Percentiles rank a stretch among this genome's conserved stretches.
Conservation (phyloP, 768 basidiomycete species). For the Naematelia aurantialba region DNA sequence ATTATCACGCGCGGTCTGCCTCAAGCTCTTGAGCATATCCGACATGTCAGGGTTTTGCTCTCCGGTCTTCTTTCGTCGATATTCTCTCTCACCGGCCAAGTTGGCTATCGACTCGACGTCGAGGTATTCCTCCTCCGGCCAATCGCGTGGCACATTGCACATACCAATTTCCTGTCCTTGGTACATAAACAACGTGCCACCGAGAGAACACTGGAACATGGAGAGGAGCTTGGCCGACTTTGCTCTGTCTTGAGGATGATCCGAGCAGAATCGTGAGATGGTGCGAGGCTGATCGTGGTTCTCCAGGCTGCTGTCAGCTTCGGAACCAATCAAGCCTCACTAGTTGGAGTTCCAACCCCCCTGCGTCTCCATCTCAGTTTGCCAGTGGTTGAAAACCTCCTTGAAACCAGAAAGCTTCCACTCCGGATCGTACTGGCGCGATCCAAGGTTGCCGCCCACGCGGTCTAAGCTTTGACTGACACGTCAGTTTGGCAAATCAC, state of each 20-base stretch:
- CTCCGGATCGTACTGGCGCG: constrained; percentile 5
- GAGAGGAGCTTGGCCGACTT: constrained; percentile 65
- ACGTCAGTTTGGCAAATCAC: neutral
- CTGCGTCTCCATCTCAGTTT: constrained; percentile 58
- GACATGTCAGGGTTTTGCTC: constrained; percentile 59
- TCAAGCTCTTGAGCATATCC: constrained; percentile 60
- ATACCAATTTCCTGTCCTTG: constrained; percentile 70
- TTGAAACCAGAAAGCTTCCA: constrained; percentile 61
- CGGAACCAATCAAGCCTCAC: neutral
- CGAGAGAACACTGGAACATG: constrained; percentile 60
- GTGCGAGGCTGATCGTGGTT: constrained; percentile 51
- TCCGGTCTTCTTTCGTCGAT: constrained; percentile 17
- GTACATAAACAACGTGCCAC: constrained; percentile 68
- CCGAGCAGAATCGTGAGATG: constrained; percentile 66
- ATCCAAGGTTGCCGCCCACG: constrained; percentile 8
- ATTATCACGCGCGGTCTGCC: constrained; percentile 68
- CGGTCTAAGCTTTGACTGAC: constrained; percentile 33
- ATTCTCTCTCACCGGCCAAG: constrained; percentile 18
- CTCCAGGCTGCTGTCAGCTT: constrained; percentile 22
- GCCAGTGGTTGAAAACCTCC: constrained; percentile 56
- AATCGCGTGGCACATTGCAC: constrained; percentile 53
- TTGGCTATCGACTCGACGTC: constrained; percentile 55
- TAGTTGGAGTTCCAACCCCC: constrained; percentile 64
- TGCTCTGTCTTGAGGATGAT: constrained; percentile 59
- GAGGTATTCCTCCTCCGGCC: constrained; percentile 71